Base-by-base conservation (phyloP, 2,329 filamentous ascomycete genomes). In the Aspergillus hiratsukae region DNA sequence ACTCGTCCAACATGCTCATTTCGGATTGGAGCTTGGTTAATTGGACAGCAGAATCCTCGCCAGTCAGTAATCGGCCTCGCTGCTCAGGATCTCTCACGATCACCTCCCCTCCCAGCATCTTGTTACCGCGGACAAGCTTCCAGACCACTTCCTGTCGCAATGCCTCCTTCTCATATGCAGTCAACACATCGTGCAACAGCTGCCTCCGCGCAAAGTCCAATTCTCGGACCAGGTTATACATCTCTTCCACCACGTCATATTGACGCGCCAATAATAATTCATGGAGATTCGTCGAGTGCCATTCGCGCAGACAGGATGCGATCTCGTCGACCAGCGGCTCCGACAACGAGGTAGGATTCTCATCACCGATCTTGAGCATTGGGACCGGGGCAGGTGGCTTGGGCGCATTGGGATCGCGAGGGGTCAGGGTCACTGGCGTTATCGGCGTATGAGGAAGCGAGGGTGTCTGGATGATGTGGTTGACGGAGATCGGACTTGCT, bases 271-370 rank as follows among this genome's bases (percentile, higher is more conserved):
- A 83, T 1, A 99, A 82, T 25, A 97, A 81, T 70, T 96, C 91
- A 75, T 99, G 95, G 17, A 99, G 81, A 69, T 97, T 95, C 19
- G 92, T 96, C 21, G 94, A 96, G 76, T 99, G 93, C 95, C 94
- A 99, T 81, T 99, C 94, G 65, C 94, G 86, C 61, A 99, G 77
- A 71, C 94, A 99, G 3, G 92, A 97, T 14, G 94, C 92, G 66
- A 99, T 97, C 73, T 99, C 94, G 74, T 99, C 94, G 25, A 99
- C 92, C 59, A 99, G 76, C 2, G 94, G 94, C 72, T 99, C 95
- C 8, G 89, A 87, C 17, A 84, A 81, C 5, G 91, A 97, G 0
- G 91, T 96, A 1, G 92, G 90, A 1, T 91, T 96, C 77, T 99
- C 94, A 69, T 99, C 94, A 57, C 94, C 94, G 71, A 99, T 93